Base-by-base conservation (phyloP, 208 protist genomes). In the Strigomonas culicis region DNA sequence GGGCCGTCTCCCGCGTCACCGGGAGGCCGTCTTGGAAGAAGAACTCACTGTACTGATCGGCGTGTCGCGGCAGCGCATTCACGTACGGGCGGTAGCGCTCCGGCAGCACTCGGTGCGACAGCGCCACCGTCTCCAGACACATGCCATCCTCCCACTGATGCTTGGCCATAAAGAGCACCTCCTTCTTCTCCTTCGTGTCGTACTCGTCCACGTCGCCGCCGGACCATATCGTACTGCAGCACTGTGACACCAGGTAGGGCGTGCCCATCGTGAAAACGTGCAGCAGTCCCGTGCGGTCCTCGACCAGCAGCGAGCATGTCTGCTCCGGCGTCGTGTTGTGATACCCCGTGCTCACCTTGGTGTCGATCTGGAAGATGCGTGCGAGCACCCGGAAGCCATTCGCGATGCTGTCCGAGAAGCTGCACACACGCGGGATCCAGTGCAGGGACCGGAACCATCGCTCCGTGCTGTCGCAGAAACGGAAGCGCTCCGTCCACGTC, bases 251-350 rank as follows among this genome's bases (percentile, higher is more conserved):
- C 51, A 92, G 79, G 50, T 75, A 83, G 1, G 84, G 80, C 19
- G 90, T 92, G 27, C 90, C 90, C 2, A 96, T 79, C 15, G 86
- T 93, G 74, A 96, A 96, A 49, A 93, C 68, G 63, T 96, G 90
- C 49, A 94, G 51, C 17, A 75, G 56, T 2, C 72, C 68, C 47
- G 85, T 80, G 24, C 56, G 70, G 61, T 75, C 76, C 57, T 82
- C 74, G 19, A 78, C 76, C 17, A 96, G 66, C 21, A 93, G 75
- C 2, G 84, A 87, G 71, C 86, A 88, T 28, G 78, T 68, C 71
- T 95, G 90, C 72, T 95, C 90, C 0, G 80, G 81, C 36, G 68
- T 85, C n/a, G 66, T 74, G 62, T 82, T 80, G 0, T 72, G 80
- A 55, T 87, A 86, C 10, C 77, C 80, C 11, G 70, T 73, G 13